Evolutionary conservation across 2,329 filamentous ascomycete species (phyloP), one percentile per base, ranked within the genome.

Genomic region (Hypoxylon sp.): DNA sequence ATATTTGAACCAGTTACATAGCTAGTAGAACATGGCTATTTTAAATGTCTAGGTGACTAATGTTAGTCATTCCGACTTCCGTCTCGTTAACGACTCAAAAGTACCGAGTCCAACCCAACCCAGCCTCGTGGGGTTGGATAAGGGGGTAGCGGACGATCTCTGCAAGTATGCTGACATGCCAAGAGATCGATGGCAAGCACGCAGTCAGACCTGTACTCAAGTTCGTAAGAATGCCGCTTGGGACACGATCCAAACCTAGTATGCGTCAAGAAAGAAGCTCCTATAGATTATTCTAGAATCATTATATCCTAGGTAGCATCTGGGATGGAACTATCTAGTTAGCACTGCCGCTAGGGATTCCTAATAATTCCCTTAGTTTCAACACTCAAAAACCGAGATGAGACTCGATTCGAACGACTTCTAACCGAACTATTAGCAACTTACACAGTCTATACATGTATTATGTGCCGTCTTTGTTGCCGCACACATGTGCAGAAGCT

Each of bases 111-210:
- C 31, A 33, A 59, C 52, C 51, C 54, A 39, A 42, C 50, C 53
- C 48, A 59, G 57, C 61, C 44, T 51, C 52, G 51, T 59, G 47
- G 52, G 29, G 59, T 55, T 22, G 35, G 59, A 59, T 57, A 63
- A 47, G 33, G 61, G 58, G 60, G 58, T 60, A 61, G 59, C 24
- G 29, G 65, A 58, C 57, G 68, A 71, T 71, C 68, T 60, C 62
- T 71, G 59, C 68, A 58, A 65, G 61, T 39, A 61, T 37, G 58
- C 54, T 61, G 51, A 52, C 58, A 37, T 29, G 55, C 63, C 59
- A 51, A 65, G 58, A 68, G 65, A 68, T 68, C 65, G 31, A 37
- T 48, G 19, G 54, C 44, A 52, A 47, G 13, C 33, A 22, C 31
- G 29, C 57, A 50, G 59, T 65, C 51, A 64, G 39, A 42, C 26